Base-by-base conservation (phyloP, 2,329 filamentous ascomycete species). In the Penicillium sp. region DNA sequence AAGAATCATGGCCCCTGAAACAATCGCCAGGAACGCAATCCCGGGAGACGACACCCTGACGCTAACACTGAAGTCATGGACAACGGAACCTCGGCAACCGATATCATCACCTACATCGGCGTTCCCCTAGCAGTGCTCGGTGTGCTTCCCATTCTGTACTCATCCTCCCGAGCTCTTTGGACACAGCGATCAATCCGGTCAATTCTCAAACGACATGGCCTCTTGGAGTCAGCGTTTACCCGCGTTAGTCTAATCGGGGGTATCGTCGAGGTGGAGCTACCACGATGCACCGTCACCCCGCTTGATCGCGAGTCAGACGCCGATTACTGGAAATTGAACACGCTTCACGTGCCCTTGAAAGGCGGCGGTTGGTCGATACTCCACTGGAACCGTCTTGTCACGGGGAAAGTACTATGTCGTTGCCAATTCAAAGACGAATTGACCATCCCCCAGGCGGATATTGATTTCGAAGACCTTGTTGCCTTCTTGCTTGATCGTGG, bases 351-450 rank as follows among this genome's bases (percentile, higher is more conserved):
- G 6, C 40, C 48, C 0, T 28, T 58, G 6, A 58, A 58, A 38
- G 56, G 56, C 14, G 56, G 56, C 10, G 53, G 37, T 8, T 58
- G 56, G 56, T 58, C 56, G 25, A 35, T 53, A 3, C 54, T 58
- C 40, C 49, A 58, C 28, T 58, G 49, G 56, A 58, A 58, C 40
- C 37, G 56, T 11, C 22, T 58, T 30, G 49, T 58, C 49, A 58
- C 56, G 6, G 56, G 56, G 1, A 58, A 28, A 38, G 56, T 58
- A 8, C 25, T 58, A 4, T 58, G 48, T 35, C 56, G 56, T 6
- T 58, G 56, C 11, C 56, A 58, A 22, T 58, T 37, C 40, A 58
- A 58, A 19, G 56, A 58, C 4, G 56, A 58, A 42, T 53, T 58
- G 40, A 40, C 14, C 10, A 46, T 58, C 6, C 56, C 56, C 4